Conservation (phyloP, 139 green algal genomes). For the Micractinium conductrix region DNA sequence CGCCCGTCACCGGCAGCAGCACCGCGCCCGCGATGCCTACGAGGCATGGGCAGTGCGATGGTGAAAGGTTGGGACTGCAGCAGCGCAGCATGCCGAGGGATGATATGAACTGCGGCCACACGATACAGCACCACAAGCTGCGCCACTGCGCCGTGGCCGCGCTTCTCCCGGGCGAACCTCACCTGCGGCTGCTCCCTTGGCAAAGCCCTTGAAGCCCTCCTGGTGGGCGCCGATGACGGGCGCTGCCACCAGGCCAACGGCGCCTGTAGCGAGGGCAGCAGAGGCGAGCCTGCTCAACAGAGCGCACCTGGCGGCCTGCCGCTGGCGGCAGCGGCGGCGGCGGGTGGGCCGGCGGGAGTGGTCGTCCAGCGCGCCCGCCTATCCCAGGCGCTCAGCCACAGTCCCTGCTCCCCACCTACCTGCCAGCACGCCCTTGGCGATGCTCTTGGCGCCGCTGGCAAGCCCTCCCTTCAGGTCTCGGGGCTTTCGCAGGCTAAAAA, state of each 20-base stretch:
- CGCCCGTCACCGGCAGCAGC: conserved; percentile 81
- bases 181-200: conserved; percentile 80
- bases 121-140: background rate
- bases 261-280: conserved; percentile 8
- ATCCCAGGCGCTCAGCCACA: background rate
- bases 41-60: background rate
- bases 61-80: background rate
- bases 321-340: background rate
- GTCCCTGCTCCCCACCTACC: background rate
- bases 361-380: background rate
- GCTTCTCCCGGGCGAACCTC: background rate
- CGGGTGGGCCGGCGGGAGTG: background rate
- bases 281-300: background rate
- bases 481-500: conserved; percentile 68
- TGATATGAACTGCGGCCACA: no score
- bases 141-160: background rate
- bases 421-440: conserved; percentile 58
- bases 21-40: conserved; percentile 78
- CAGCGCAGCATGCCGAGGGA: no score
- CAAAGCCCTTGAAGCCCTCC: conserved; percentile 77
- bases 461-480: conserved; percentile 57
- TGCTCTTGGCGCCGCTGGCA: conserved; percentile 49
- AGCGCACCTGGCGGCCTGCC: background rate
- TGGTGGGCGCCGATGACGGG: conserved; percentile 72
- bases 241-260: conserved; percentile 70